Percentiles rank a stretch among this genome's conserved stretches.
These are phyloP conservation scores for Rhizomucor pusillus DNA, from an alignment of 371 early-diverging fungal genomes.

Conservation along the genomic window DNA sequence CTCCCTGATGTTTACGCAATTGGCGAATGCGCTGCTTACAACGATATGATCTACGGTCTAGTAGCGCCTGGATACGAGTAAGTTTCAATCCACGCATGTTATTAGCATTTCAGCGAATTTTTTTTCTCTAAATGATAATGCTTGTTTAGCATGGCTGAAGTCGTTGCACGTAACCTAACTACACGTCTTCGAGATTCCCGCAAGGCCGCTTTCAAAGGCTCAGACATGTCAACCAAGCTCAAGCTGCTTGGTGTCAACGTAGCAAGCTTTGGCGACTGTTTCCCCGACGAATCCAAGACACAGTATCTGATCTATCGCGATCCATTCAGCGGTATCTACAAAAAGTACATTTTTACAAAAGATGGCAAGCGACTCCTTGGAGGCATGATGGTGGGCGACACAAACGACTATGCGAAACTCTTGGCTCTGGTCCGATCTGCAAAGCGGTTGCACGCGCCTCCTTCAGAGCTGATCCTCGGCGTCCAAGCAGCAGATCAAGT, in stretches of 20 bases:
- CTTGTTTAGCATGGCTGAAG: constrained; percentile 53
- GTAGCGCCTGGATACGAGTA: constrained; percentile 68
- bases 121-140: not conserved
- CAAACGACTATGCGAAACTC: constrained; percentile 60
- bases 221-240: constrained; percentile 69
- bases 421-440: constrained; percentile 48
- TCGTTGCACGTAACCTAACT: constrained; percentile 56
- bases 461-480: constrained; percentile 61
- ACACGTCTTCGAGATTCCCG: constrained; percentile 13
- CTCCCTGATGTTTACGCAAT: constrained; percentile 56
- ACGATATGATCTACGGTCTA: constrained; percentile 55
- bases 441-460: constrained; percentile 46
- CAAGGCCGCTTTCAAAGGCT: constrained; percentile 44
- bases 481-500: constrained; percentile 27
- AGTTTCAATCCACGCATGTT: not conserved
- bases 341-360: constrained; percentile 57
- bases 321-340: constrained; percentile 62
- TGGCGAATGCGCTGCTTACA: constrained; percentile 60
- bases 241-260: constrained; percentile 70
- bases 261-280: constrained; percentile 69
- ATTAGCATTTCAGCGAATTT: too few relatives aligned
- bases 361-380: constrained; percentile 67
- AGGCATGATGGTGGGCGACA: constrained; percentile 71
- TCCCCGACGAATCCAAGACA: constrained; percentile 37
- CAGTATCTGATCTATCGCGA: constrained; percentile 53